phyloP scores from a whole-genome alignment of 2,329 filamentous ascomycete species.

The Fusarium secorum region DNA sequence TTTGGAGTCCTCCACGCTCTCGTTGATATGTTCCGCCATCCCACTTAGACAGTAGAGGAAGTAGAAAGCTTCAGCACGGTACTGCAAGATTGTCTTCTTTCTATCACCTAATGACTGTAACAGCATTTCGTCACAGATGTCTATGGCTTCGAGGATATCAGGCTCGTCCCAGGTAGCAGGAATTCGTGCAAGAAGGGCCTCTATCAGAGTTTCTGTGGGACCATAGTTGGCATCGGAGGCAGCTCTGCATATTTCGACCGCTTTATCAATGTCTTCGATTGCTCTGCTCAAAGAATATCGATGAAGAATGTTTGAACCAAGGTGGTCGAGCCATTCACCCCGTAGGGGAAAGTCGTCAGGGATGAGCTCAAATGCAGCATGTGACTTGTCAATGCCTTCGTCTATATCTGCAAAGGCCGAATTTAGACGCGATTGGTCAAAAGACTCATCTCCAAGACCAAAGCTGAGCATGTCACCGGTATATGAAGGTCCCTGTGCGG shows the following conservation, averaged over 20 bases:
- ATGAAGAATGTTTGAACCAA: neutral
- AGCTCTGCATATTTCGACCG: neutral
- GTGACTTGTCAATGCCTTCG: neutral
- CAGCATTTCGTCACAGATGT: neutral
- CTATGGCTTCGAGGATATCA: neutral
- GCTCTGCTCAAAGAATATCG: neutral
- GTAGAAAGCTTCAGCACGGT: neutral
- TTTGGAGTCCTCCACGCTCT: neutral
- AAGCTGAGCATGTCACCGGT: neutral
- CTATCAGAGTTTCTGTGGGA: neutral
- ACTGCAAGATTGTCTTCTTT: neutral
- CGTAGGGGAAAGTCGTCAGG: neutral
- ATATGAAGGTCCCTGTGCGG: accelerated
- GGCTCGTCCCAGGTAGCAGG: neutral
- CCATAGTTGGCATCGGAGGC: accelerated
- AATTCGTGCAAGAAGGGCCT: neutral
- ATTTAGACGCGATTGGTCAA: accelerated
- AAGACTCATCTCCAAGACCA: accelerated
- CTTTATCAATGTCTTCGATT: neutral
- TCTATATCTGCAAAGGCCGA: neutral
- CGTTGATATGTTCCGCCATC: neutral
- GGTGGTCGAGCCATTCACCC: neutral
- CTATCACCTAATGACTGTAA: accelerated
- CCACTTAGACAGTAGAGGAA: neutral
- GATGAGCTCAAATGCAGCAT: neutral